These are phyloP conservation scores for Cicer yamashitae DNA, from an alignment of 306 rosid genomes.

Conservation along the genomic window DNA sequence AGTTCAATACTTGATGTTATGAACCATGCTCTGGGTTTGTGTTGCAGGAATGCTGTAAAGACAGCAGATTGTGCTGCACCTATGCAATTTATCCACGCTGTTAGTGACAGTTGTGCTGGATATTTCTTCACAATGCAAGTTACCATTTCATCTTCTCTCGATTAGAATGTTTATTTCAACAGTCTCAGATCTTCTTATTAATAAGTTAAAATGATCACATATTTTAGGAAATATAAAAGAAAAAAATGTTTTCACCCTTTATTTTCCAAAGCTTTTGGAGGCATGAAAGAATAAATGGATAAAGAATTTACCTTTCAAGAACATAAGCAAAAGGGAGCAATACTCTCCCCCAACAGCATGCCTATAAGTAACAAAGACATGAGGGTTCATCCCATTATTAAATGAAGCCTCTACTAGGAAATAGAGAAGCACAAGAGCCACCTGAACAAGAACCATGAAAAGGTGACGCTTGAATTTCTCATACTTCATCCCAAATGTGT, in stretches of 20 bases:
- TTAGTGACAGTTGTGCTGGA: constrained; percentile 58
- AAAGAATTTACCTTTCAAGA: constrained; percentile 55
- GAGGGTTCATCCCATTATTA: constrained; percentile 55
- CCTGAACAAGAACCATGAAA: constrained; percentile 48
- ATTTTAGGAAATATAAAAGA: too few species aligned
- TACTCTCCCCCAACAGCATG: constrained; percentile 49
- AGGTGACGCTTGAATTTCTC: constrained; percentile 53
- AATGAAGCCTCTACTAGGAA: constrained; percentile 50
- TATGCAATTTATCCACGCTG: constrained; percentile 50
- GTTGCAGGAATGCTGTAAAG: constrained; percentile 43
- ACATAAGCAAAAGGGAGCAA: constrained; percentile 58
- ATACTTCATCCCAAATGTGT: constrained; percentile 16
- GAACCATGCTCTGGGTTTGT: constrained; percentile 45
- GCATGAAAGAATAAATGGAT: background rate
- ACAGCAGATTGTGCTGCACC: constrained; percentile 56
- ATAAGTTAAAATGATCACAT: too few species aligned
- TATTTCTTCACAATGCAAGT: constrained; percentile 48
- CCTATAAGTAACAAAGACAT: constrained; percentile 56
- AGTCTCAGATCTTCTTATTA: too few species aligned
- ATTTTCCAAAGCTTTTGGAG: too few species aligned
- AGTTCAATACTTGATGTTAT: constrained; percentile 43
- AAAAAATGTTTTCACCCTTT: too few species aligned
- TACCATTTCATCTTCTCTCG: too few species aligned
- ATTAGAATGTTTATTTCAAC: too few species aligned
- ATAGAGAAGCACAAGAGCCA: constrained; percentile 45